These are phyloP conservation scores for Corymbia citriodora DNA, from an alignment of 441 rosid species.

Conservation along the genomic window DNA sequence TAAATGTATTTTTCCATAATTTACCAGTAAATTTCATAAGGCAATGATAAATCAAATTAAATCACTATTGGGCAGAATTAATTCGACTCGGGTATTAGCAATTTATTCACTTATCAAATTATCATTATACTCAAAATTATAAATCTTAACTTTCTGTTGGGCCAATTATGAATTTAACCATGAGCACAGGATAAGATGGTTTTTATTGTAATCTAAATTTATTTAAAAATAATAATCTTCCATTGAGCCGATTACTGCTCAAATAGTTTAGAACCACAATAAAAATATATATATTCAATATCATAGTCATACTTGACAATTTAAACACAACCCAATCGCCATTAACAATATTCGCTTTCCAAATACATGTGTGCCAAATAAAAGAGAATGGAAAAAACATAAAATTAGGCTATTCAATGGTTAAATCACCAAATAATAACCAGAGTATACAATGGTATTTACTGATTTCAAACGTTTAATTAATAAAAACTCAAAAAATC, in stretches of 20 bases:
- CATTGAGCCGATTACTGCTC: not conserved
- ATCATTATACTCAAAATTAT: not conserved
- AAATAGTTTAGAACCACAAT: not conserved
- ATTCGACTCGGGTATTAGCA: not conserved
- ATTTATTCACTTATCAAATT: not conserved
- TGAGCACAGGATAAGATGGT: not conserved
- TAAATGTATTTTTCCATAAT: not conserved
- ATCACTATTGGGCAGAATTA: not conserved
- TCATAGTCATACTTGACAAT: not conserved
- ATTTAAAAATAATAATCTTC: not conserved
- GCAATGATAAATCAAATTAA: not conserved
- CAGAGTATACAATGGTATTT: too few relatives aligned
- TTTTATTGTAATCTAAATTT: too few relatives aligned
- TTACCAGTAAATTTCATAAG: not conserved
- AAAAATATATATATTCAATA: too few relatives aligned
- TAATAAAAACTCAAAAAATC: not conserved
- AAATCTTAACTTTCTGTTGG: not conserved
- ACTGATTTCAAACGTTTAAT: too few relatives aligned
- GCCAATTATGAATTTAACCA: not conserved
- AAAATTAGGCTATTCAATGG: not conserved
- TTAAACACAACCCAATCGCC: not conserved
- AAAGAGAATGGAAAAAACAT: not conserved
- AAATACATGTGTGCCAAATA: fast-evolving
- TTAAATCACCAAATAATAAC: fast-evolving
- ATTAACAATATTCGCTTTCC: not conserved